Evolutionary conservation across 1,284 basidiomycete genomes (phyloP), one percentile per base, ranked within the genome.

Genomic region (Leccinum variabile): DNA sequence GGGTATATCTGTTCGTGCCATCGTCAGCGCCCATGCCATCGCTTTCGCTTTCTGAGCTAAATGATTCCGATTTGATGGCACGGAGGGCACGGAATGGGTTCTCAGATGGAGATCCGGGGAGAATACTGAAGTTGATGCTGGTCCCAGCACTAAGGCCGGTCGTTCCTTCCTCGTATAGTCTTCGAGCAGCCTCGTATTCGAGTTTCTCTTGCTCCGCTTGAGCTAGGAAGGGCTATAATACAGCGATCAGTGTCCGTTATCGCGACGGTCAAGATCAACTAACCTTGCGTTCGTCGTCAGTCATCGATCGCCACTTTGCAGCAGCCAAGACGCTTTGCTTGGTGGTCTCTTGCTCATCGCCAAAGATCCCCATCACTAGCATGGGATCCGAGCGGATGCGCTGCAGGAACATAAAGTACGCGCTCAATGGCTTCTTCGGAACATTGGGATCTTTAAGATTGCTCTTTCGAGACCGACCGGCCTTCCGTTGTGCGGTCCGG

Each of bases 391-490:
- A 84, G 65, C 94, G 84, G 70, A 96, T 95, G 56, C 89, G 86
- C 75, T 95, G 93, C 66, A 97, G 78, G 81, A 96, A 98, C 86
- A 97, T 91, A 70, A 97, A 97, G 75, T 97, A 98, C 3, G 95
- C 95, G 70, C 88, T 91, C 33, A 97, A 85, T 3, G 95, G 95
- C 77, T 97, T 97, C 87, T 96, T 96, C 9, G 95, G 95, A 18
- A 94, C 95, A 72, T 97, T 96, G 32, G 95, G 95, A 74, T 98
- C 95, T 81, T 97, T 97, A 77, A 98, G 90, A 76, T 98, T 97
- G 66, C 92, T 91, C 83, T 92, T 94, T 69, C 94, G 84, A 58
- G 92, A 95, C 78, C 95, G 95, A 71, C 95, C 96, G 18, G 94
- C 91, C 78, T 94, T 95, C 66, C 95, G 88, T 78, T 97, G 95